These are phyloP conservation scores for Trypanosomatidae sp. DNA, from an alignment of 208 protist genomes.

Conservation along the genomic window DNA sequence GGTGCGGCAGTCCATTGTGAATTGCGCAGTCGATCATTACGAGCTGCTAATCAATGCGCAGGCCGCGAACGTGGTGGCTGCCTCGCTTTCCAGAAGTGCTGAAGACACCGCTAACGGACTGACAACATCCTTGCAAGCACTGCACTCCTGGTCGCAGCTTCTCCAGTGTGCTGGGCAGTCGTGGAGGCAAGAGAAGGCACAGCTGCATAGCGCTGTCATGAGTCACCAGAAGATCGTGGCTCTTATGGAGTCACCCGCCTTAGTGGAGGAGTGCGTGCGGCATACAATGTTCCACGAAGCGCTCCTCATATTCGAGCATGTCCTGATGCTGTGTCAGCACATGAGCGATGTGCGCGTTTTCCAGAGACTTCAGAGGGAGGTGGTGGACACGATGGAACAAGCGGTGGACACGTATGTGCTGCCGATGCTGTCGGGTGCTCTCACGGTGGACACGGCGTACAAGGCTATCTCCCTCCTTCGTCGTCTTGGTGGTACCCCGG, in stretches of 20 bases:
- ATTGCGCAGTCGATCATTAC: slow-evolving; percentile 69
- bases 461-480: slow-evolving; percentile 65
- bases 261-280: slow-evolving; percentile 68
- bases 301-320: slow-evolving; percentile 66
- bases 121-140: slow-evolving; percentile 41
- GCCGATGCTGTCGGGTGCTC: slow-evolving; percentile 53
- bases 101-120: slow-evolving; percentile 42
- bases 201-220: slow-evolving; percentile 42
- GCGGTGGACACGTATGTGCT: slow-evolving; percentile 50
- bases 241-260: slow-evolving; percentile 64
- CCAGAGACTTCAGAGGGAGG: slow-evolving; percentile 23
- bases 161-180: slow-evolving; percentile 40
- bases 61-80: slow-evolving; percentile 49
- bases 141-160: slow-evolving; percentile 49
- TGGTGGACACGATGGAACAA: slow-evolving; percentile 35
- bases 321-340: slow-evolving; percentile 41
- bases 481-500: slow-evolving; percentile 40
- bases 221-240: slow-evolving; percentile 69
- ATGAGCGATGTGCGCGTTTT: slow-evolving; percentile 39
- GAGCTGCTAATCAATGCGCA: slow-evolving; percentile 57
- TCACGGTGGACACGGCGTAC: slow-evolving; percentile 67
- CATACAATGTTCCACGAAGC: slow-evolving; percentile 85
- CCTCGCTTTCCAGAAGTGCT: slow-evolving; percentile 31
- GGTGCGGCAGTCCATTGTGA: slow-evolving; percentile 55
- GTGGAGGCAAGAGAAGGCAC: slow-evolving; percentile 68